A percentile compares a stretch with the other conserved stretches of the same genome.
Evolutionary conservation across 129 eudicot species (phyloP).

Genomic region (Flaveria ramosissima): DNA sequence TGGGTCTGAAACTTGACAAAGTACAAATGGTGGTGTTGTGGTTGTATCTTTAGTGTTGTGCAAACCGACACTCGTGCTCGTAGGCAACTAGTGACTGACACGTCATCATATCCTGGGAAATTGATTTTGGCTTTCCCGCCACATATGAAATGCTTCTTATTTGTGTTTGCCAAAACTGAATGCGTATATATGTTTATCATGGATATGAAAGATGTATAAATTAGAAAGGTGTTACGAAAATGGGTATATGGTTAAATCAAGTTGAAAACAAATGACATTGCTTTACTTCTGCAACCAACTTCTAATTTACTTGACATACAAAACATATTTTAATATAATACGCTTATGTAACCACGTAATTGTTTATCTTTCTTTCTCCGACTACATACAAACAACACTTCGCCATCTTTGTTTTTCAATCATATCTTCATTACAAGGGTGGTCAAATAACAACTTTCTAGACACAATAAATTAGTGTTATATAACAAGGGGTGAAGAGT

Average conservation of each 20-base stretch:
- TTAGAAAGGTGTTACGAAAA: not conserved
- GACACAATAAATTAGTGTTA: not conserved
- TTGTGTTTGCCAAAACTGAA: constrained; percentile 25
- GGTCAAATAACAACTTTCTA: too few species aligned
- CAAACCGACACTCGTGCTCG: constrained; percentile 28
- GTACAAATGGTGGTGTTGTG: constrained; percentile 30
- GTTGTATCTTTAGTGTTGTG: constrained; percentile 28
- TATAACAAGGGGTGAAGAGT: not conserved
- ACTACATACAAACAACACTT: too few species aligned
- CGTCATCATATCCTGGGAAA: constrained; percentile 31
- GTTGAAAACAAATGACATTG: not conserved
- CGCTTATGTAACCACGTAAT: too few species aligned
- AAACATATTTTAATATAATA: too few species aligned
- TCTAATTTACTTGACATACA: too few species aligned
- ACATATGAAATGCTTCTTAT: constrained; percentile 37
- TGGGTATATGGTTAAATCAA: not conserved
- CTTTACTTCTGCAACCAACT: not conserved
- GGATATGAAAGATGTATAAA: not conserved
- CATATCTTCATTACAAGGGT: not conserved
- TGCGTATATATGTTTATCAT: not conserved
- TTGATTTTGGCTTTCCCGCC: constrained; percentile 30
- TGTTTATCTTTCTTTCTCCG: too few species aligned
- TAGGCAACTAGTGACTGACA: constrained; percentile 35
- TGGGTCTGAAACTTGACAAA: constrained; percentile 32
- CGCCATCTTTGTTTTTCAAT: not conserved